Conservation (phyloP, 176 grass and related monocot genomes). For the Musa troglodytarum region DNA sequence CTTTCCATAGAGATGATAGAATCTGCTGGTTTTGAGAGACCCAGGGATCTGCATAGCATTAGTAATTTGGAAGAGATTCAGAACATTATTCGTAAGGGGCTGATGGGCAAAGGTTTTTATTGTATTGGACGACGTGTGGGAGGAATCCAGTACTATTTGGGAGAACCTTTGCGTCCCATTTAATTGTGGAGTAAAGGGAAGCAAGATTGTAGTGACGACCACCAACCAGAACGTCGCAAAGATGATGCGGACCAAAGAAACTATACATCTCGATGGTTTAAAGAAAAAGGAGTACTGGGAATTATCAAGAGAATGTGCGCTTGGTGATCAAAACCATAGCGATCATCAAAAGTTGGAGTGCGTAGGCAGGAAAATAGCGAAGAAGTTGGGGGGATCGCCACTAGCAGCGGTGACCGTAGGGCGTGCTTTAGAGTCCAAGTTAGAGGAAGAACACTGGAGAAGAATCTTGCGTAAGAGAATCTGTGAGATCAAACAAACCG, state of each 20-base stretch:
- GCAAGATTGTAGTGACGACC: constrained; percentile 3
- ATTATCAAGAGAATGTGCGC: constrained; percentile 7
- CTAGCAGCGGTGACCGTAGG: constrained; percentile 6
- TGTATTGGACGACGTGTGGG: neutral
- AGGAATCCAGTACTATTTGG: neutral
- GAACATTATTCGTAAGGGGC: neutral
- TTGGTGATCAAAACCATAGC: constrained; percentile 3
- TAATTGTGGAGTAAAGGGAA: neutral
- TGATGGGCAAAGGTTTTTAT: neutral
- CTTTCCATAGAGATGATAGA: neutral
- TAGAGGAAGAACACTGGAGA: neutral
- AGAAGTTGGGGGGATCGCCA: constrained; percentile 8
- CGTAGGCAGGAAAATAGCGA: neutral
- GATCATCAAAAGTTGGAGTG: neutral
- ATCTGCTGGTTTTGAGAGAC: neutral
- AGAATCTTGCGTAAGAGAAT: neutral
- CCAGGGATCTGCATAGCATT: neutral
- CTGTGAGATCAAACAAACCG: neutral
- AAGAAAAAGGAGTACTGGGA: neutral
- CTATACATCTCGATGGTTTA: constrained; percentile 4
- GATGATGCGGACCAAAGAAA: neutral
- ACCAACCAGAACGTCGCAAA: neutral
- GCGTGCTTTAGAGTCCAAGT: neutral
- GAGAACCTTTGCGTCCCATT: neutral
- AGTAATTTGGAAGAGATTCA: neutral